Evolutionary conservation across 179 eudicot genomes (phyloP).

Genomic region (Vitellaria paradoxa): DNA sequence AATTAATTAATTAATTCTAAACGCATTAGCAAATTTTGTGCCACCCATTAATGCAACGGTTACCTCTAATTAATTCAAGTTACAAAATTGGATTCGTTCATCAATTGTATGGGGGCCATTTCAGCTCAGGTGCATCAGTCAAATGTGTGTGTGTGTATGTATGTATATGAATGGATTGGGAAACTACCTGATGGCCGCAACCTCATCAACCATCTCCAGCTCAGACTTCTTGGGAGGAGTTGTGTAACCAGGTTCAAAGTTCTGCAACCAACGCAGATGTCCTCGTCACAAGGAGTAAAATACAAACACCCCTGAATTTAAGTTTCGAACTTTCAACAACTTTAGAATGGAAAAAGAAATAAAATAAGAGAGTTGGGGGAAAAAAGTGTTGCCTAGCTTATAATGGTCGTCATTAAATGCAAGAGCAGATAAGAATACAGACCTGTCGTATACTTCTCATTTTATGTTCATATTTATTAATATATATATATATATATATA

Average conservation of each 20-base stretch:
- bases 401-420: conserved; percentile 3
- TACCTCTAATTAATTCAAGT: no score
- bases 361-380: background rate
- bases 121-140: background rate
- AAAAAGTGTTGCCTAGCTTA: conserved; percentile 8
- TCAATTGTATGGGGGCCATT: background rate
- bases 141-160: no score
- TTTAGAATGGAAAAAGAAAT: background rate
- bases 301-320: background rate
- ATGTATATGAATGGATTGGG: no score
- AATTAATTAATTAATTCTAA: background rate
- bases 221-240: conserved; percentile 50
- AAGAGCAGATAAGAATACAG: conserved; percentile 1
- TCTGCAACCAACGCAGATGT: conserved; percentile 44
- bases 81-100: no score
- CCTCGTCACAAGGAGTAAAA: conserved; percentile 7
- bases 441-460: background rate
- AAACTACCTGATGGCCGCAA: conserved; percentile 59
- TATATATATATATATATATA: background rate
- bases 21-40: background rate
- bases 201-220: conserved; percentile 33
- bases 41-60: background rate
- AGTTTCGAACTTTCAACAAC: background rate
- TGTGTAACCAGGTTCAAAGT: conserved; percentile 79
- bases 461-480: no score